These are phyloP conservation scores for Chlamydomonas incerta DNA, from an alignment of 139 green algal species.

Conservation along the genomic window DNA sequence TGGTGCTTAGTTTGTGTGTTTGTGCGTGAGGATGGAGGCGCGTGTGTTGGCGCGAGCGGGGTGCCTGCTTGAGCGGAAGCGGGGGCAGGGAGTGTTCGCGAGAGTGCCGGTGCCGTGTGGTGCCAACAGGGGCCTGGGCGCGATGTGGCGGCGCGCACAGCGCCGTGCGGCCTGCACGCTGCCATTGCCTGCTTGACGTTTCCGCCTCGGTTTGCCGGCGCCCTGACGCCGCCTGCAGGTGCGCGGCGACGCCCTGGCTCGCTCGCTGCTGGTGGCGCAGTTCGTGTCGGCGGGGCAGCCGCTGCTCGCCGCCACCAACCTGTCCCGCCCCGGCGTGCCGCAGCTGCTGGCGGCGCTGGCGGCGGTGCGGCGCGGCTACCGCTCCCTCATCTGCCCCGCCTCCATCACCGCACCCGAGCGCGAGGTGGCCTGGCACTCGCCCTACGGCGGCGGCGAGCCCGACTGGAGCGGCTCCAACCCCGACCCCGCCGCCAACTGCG, in stretches of 20 bases:
- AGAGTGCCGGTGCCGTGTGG: too few relatives aligned
- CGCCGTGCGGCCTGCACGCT: too few relatives aligned
- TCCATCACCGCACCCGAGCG: slow-evolving; percentile 15
- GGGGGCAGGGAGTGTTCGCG: too few relatives aligned
- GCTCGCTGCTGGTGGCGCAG: slow-evolving; percentile 59
- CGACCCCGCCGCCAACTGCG: neutral
- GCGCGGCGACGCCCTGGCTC: slow-evolving; percentile 39
- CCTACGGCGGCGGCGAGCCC: slow-evolving; percentile 23
- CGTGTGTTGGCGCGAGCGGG: too few relatives aligned
- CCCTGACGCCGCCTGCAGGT: neutral
- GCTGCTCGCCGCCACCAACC: slow-evolving; percentile 1
- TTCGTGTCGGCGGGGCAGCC: slow-evolving; percentile 36
- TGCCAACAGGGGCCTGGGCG: too few relatives aligned
- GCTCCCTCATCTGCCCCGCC: slow-evolving; percentile 3
- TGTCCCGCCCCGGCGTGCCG: neutral
- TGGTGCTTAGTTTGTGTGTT: too few relatives aligned
- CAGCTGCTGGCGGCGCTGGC: slow-evolving; percentile 24
- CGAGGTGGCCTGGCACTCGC: slow-evolving; percentile 24
- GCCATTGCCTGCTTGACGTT: neutral
- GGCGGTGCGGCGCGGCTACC: slow-evolving; percentile 26
- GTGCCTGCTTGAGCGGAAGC: too few relatives aligned
- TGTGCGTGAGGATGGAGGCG: too few relatives aligned
- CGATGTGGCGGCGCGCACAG: too few relatives aligned
- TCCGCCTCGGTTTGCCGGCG: neutral
- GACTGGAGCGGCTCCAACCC: slow-evolving; percentile 24